Evolutionary conservation across 441 rosid species (phyloP), one percentile per base, ranked within the genome.

Genomic region (Omphalea diandra): DNA sequence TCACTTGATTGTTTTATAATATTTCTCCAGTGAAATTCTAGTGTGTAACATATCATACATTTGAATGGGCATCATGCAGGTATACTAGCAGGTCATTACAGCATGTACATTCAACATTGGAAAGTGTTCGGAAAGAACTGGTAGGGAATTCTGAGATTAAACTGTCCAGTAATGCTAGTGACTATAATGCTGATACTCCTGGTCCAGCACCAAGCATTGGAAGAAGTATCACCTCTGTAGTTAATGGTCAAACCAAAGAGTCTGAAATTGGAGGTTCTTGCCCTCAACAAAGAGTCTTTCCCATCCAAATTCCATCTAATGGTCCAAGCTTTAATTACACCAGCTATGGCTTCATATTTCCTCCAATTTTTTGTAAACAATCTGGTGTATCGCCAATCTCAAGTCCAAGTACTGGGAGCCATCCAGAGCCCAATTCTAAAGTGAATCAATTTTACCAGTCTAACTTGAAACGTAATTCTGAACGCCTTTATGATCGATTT

Each of bases 351-450:
- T 76, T 93, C 57, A 66, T 63, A 11, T 50, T 76, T 72, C 79
- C 84, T 72, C 84, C 84, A 56, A 63, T 60, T 11, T 68, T 70
- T 36, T 53, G 79, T 70, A 49, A 74, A 27, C 83, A 74, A 68
- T 70, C 88, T 38, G 76, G 77, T 72, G 68, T 69, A 65, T 81
- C 94, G 59, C 73, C 76, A 49, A 70, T 64, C 20, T 85, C 77
- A 52, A 85, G 85, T 64, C 92, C 89, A 62, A 80, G 81, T 71
- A 77, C 93, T 4, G 81, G 83, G 67, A 81, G 80, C 81, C 90
- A 76, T 56, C 89, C 66, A 43, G 97, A 88, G 63, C 68, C 83
- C 44, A 59, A 68, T 67, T 73, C 82, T 20, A 73, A 36, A 65
- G 73, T 69, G 73, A 83, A 82, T 72, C 78, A 67, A 38, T 79